phyloP scores from a whole-genome alignment of 345 rosid genomes.

The Kandelia obovata region DNA sequence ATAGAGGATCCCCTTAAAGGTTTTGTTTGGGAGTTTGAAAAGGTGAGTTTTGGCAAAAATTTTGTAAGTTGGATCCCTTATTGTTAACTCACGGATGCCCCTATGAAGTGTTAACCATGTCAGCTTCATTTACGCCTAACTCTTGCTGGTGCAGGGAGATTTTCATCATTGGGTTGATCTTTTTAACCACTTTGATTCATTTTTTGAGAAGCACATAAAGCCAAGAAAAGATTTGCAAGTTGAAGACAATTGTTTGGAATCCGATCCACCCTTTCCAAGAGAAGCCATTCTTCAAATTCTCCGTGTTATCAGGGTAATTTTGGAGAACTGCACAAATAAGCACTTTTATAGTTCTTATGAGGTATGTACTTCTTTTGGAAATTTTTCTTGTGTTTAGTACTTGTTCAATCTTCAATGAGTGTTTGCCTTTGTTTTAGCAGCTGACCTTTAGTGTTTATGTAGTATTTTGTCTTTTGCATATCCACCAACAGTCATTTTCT shows the following conservation, averaged over 20 bases:
- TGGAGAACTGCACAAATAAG: conserved; percentile 95
- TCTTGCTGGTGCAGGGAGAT: conserved; percentile 65
- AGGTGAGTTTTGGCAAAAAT: conserved; percentile 39
- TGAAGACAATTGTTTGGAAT: conserved; percentile 64
- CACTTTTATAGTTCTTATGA: conserved; percentile 87
- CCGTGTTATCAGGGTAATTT: conserved; percentile 77
- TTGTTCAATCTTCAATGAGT: not conserved
- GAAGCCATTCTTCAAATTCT: conserved; percentile 91
- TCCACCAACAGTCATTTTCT: not conserved
- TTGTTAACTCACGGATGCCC: conserved; percentile 2
- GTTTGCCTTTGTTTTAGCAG: not conserved
- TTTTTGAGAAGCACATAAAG: conserved; percentile 86
- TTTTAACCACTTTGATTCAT: conserved; percentile 86
- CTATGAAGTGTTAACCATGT: not conserved
- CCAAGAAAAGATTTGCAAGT: conserved; percentile 78
- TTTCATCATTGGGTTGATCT: conserved; percentile 99
- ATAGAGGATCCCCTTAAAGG: conserved; percentile 72
- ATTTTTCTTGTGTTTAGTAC: not conserved
- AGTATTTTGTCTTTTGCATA: not conserved
- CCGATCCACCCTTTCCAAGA: conserved; percentile 77
- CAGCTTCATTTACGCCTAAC: conserved; percentile 18
- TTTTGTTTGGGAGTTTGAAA: conserved; percentile 91
- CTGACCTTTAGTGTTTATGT: not conserved
- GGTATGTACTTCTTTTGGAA: conserved; percentile 42
- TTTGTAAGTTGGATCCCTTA: not conserved